Evolutionary conservation across 1,284 basidiomycete species (phyloP).

Genomic region (Xerocomus nothofagi): DNA sequence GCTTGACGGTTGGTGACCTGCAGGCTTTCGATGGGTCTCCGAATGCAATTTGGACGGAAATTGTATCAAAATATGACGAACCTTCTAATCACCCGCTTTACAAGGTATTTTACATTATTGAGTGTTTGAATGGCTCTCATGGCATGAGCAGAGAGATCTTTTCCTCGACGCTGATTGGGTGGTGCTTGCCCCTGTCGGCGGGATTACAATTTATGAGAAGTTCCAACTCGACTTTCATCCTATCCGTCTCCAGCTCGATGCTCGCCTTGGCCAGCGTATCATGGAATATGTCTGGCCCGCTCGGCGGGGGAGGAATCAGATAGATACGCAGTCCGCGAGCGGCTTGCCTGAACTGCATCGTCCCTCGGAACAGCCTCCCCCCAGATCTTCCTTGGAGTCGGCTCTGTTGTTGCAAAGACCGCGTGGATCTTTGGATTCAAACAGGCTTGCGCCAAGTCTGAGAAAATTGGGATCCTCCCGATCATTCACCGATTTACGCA

Average conservation of each 20-base stretch:
- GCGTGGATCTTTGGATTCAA: conserved; percentile 34
- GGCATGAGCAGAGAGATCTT: conserved; percentile 49
- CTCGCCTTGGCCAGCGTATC: conserved; percentile 77
- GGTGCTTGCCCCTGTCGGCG: conserved; percentile 87
- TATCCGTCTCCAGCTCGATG: conserved; percentile 84
- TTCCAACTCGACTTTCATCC: conserved; percentile 87
- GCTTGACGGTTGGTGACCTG: conserved; percentile 76
- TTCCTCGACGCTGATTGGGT: conserved; percentile 79
- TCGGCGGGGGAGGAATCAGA: conserved; percentile 46
- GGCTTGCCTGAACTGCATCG: conserved; percentile 27
- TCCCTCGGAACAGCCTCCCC: conserved; percentile 15
- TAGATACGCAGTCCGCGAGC: background rate
- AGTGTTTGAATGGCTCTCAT: conserved; percentile 8
- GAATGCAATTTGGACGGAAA: conserved; percentile 86
- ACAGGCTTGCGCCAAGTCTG: conserved; percentile 36
- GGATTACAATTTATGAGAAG: conserved; percentile 87
- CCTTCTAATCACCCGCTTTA: conserved; percentile 64
- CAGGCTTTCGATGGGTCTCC: conserved; percentile 88
- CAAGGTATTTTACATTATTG: conserved; percentile 48
- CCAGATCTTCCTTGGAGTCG: conserved; percentile 48
- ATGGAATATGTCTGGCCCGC: conserved; percentile 89
- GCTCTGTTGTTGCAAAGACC: conserved; percentile 36
- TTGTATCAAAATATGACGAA: conserved; percentile 76
- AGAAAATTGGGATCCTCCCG: conserved; percentile 59
- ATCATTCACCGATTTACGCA: conserved; percentile 69